A percentile compares a stretch with the other conserved stretches of the same genome.
Conservation (phyloP, 768 basidiomycete species). For the Erythrobasidium yunnanense region DNA sequence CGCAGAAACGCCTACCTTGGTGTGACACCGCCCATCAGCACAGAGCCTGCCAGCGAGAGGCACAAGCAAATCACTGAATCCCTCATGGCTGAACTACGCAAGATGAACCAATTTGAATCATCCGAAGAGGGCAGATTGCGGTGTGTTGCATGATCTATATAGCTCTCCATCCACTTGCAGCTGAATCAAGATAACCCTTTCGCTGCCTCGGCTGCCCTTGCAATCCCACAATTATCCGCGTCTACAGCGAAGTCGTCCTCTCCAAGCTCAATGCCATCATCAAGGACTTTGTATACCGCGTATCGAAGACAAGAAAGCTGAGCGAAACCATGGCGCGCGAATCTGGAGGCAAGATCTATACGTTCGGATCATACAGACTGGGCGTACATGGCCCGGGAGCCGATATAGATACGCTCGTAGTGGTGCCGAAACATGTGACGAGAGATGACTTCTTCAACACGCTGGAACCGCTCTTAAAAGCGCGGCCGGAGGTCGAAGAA, state of each 20-base stretch:
- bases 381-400: conserved; percentile 92
- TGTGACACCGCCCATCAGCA: conserved; percentile 55
- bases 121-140: conserved; percentile 77
- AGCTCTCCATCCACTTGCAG: not conserved
- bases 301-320: conserved; percentile 65
- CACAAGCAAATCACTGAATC: conserved; percentile 62
- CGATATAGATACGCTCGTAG: conserved; percentile 97
- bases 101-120: conserved; percentile 76
- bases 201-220: not conserved
- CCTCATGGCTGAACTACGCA: conserved; percentile 78
- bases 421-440: conserved; percentile 90
- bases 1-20: conserved; percentile 24
- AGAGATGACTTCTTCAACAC: conserved; percentile 90
- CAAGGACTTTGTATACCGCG: conserved; percentile 79
- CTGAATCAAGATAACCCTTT: not conserved
- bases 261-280: conserved; percentile 79
- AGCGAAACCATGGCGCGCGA: conserved; percentile 77
- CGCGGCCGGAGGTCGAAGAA: conserved; percentile 70
- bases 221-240: not conserved
- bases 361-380: conserved; percentile 93
- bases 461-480: conserved; percentile 78
- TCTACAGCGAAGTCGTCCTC: conserved; percentile 82
- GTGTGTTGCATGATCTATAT: conserved; percentile 47
- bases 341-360: conserved; percentile 97
- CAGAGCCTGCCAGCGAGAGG: conserved; percentile 27